phyloP scores from a whole-genome alignment of 1,284 basidiomycete species.

The Ceraceosorus guamensis region DNA sequence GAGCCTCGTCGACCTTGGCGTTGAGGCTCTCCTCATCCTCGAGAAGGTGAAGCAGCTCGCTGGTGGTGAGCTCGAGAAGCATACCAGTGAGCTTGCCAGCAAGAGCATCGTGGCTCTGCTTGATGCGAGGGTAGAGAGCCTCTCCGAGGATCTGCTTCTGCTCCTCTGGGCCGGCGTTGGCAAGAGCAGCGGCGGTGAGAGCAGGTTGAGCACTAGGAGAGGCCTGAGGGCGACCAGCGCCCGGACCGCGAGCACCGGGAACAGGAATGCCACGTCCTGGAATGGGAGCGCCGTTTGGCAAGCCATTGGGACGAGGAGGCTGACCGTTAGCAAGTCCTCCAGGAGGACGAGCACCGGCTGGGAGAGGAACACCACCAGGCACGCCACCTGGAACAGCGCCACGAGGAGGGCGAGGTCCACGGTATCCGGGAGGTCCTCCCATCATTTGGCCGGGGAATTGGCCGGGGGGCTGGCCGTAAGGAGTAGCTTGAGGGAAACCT shows the following conservation, averaged over 20 bases:
- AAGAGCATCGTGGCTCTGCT: slow-evolving; percentile 39
- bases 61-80: slow-evolving; percentile 48
- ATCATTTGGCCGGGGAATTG: slow-evolving; percentile 45
- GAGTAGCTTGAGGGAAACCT: slow-evolving; percentile 38
- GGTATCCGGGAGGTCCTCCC: slow-evolving; percentile 38
- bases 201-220: slow-evolving; percentile 27
- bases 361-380: slow-evolving; percentile 9
- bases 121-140: slow-evolving; percentile 49
- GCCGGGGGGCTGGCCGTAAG: slow-evolving; percentile 41
- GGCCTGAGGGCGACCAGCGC: slow-evolving; percentile 10
- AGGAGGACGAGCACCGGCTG: slow-evolving; percentile 28
- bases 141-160: slow-evolving; percentile 50
- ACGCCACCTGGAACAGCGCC: slow-evolving; percentile 20
- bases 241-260: slow-evolving; percentile 7
- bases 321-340: slow-evolving; percentile 29
- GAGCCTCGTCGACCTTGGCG: slow-evolving; percentile 46
- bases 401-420: slow-evolving; percentile 40
- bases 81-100: slow-evolving; percentile 48
- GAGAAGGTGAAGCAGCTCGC: slow-evolving; percentile 46
- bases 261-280: slow-evolving; percentile 8
- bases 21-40: slow-evolving; percentile 46
- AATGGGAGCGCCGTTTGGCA: slow-evolving; percentile 4
- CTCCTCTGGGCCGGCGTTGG: slow-evolving; percentile 47
- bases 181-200: slow-evolving; percentile 44
- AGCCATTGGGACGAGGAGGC: slow-evolving; percentile 28